Conservation (phyloP, 805 yeast genomes). For the Yarrowia keelungensis region DNA sequence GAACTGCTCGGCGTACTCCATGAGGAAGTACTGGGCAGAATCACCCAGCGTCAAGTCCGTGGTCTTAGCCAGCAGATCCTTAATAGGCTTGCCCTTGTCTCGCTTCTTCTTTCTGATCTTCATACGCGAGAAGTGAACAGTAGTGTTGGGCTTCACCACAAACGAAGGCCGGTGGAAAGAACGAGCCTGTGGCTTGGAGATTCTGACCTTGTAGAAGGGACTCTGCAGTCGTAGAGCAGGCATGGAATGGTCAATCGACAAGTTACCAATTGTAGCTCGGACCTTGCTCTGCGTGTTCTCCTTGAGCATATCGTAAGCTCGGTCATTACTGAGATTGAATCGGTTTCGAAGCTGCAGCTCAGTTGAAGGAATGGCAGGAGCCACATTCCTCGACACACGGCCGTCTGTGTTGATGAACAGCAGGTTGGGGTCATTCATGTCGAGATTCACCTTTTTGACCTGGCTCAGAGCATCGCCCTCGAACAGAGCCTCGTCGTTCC, state of each 20-base stretch:
- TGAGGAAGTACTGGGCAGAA: slow-evolving; percentile 72
- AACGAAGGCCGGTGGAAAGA: slow-evolving; percentile 82
- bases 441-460: slow-evolving; percentile 55
- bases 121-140: slow-evolving; percentile 74
- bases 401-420: slow-evolving; percentile 62
- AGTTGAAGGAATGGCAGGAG: slow-evolving; percentile 15
- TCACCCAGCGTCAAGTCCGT: slow-evolving; percentile 85
- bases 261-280: slow-evolving; percentile 88
- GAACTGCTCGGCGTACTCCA: slow-evolving; percentile 90
- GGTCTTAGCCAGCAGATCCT: slow-evolving; percentile 73
- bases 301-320: slow-evolving; percentile 79
- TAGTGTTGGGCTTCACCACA: slow-evolving; percentile 76
- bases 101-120: slow-evolving; percentile 84
- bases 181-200: slow-evolving; percentile 71
- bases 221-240: slow-evolving; percentile 88
- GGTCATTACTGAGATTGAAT: slow-evolving; percentile 88
- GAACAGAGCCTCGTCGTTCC: slow-evolving; percentile 69
- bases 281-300: slow-evolving; percentile 90
- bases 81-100: slow-evolving; percentile 82
- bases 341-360: slow-evolving; percentile 64
- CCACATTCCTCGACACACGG: slow-evolving; percentile 32
- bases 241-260: slow-evolving; percentile 87
- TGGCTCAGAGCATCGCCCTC: slow-evolving; percentile 61
- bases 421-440: slow-evolving; percentile 86
- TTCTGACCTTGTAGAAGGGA: slow-evolving; percentile 84